Base-by-base conservation (phyloP, 2,329 filamentous ascomycete genomes). In the Lasiodiplodia theobromae region DNA sequence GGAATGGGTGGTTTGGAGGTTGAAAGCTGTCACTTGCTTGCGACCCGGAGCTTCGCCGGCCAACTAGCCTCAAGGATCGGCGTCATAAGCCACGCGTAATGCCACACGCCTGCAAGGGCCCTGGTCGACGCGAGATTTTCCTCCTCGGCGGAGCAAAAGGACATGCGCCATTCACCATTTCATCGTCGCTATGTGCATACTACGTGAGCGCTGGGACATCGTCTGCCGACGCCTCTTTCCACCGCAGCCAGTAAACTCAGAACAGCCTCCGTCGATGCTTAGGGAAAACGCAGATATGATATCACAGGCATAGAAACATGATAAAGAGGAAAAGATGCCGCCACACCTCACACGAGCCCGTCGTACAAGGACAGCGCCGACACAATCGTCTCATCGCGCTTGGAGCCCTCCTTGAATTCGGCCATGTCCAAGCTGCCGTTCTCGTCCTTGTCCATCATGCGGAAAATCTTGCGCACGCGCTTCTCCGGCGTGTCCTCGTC, bases 401-500 rank as follows among this genome's bases (percentile, higher is more conserved):
- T 97, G 85, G 94, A 97, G 74, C 96, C 96, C 83, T 99, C 96
- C 84, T 98, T 98, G 86, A 99, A 99, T 81, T 99, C 96, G 70
- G 94, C 91, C 87, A 97, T 95, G 80, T 98, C 95, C 75, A 99
- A 84, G 77, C 92, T 96, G 74, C 95, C 96, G 79, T 98, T 98
- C 84, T 98, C 95, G 80, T 99, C 96, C 87, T 99, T 99, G 86
- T 99, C 96, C 96, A 99, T 99, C 96, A 98, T 98, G 77, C 91
- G 88, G 86, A 99, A 99, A 81, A 99, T 98, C 86, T 99, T 99
- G 82, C 87, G 90, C 71, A 99, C 96, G 72, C 96, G 91, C 86
- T 99, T 99, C 86, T 98, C 95, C 21, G 96, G 96, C 68, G 96
- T 99, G 83, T 99, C 95, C 85, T 99, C 96, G 83, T 99, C 96